Percentiles rank a stretch among this genome's conserved stretches.
Conservation (phyloP, 805 yeast species). For the Cyberlindnera sargentensis region DNA sequence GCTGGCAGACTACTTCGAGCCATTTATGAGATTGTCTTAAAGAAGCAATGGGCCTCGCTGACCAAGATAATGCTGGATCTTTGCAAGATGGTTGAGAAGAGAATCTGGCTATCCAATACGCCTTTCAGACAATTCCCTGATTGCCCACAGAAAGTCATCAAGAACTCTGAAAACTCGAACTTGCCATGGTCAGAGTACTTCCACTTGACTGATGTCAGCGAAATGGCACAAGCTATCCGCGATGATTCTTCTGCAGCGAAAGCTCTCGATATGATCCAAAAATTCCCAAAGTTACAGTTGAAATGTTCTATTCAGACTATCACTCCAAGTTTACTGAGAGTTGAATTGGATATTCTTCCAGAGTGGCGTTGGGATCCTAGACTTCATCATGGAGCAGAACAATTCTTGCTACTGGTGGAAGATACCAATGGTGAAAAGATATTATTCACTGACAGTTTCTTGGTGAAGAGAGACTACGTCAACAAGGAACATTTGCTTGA, state of each 20-base stretch:
- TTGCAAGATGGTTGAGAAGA: slow-evolving; percentile 71
- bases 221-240: slow-evolving; percentile 74
- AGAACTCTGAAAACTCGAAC: slow-evolving; percentile 70
- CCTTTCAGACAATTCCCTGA: slow-evolving; percentile 78
- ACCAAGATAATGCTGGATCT: slow-evolving; percentile 52
- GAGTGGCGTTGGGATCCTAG: slow-evolving; percentile 70
- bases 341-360: slow-evolving; percentile 64
- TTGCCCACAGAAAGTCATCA: slow-evolving; percentile 67
- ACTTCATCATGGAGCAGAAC: slow-evolving; percentile 58
- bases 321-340: slow-evolving; percentile 55
- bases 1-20: slow-evolving; percentile 89
- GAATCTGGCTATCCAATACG: slow-evolving; percentile 80
- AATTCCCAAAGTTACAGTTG: slow-evolving; percentile 65
- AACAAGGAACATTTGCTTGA: slow-evolving; percentile 51
- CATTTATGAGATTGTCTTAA: slow-evolving; percentile 66
- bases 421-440: slow-evolving; percentile 78
- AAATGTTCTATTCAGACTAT: slow-evolving; percentile 68
- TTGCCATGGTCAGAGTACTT: slow-evolving; percentile 81
- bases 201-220: slow-evolving; percentile 56
- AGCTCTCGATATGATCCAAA: slow-evolving; percentile 51
- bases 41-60: slow-evolving; percentile 64
- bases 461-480: slow-evolving; percentile 43
- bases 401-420: slow-evolving; percentile 67
- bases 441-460: slow-evolving; percentile 49
- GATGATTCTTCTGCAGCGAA: slow-evolving; percentile 58